Evolutionary conservation across 2,329 filamentous ascomycete genomes (phyloP).

Genomic region (Aspergillus cejpii): DNA sequence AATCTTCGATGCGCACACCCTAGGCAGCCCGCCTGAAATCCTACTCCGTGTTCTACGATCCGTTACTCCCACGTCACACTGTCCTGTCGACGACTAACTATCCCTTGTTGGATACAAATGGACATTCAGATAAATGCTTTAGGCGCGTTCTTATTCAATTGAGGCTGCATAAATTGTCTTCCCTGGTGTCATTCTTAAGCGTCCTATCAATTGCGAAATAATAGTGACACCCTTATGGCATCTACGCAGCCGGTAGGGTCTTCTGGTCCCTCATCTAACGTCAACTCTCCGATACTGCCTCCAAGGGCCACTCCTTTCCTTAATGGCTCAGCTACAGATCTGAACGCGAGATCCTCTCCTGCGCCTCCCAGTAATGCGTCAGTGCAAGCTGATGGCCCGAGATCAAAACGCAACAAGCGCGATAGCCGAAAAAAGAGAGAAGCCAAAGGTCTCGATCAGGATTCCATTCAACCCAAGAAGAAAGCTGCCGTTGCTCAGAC

Average conservation of each 20-base stretch:
- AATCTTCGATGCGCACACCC: neutral
- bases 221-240: slow-evolving; percentile 21
- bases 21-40: neutral
- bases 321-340: slow-evolving; percentile 24
- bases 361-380: slow-evolving; percentile 27
- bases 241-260: slow-evolving; percentile 30
- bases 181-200: neutral
- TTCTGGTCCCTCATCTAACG: slow-evolving; percentile 32
- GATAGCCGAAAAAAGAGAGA: slow-evolving; percentile 42
- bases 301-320: slow-evolving; percentile 26
- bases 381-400: slow-evolving; percentile 25
- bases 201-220: neutral
- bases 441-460: slow-evolving; percentile 37
- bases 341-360: slow-evolving; percentile 31
- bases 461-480: slow-evolving; percentile 34
- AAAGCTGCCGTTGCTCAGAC: slow-evolving; percentile 25
- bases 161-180: neutral
- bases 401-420: slow-evolving; percentile 38
- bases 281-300: slow-evolving; percentile 31
- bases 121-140: neutral
- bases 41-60: neutral
- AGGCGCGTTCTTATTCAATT: neutral
- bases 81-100: too few relatives aligned
- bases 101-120: neutral
- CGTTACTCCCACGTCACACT: neutral